Evolutionary conservation across 2,329 filamentous ascomycete species (phyloP).

Genomic region (Metarhizium brunneum): DNA sequence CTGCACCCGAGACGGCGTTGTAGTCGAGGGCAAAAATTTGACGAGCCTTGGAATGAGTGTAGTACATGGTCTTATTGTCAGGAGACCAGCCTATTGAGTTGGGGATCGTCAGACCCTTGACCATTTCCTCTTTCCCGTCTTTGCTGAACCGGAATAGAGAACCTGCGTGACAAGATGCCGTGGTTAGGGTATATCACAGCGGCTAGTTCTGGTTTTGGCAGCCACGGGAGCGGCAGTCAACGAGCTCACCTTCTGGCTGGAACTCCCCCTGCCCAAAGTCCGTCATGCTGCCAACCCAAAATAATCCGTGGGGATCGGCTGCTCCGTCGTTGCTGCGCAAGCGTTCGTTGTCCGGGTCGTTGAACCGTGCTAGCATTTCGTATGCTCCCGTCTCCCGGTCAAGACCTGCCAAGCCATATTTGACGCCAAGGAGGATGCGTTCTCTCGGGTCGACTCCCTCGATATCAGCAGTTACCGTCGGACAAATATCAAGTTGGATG

Average conservation of each 20-base stretch:
- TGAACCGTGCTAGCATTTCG: conserved; percentile 43
- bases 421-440: conserved; percentile 68
- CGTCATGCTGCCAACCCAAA: conserved; percentile 83
- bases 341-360: conserved; percentile 35
- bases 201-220: background rate
- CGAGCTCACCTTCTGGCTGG: conserved; percentile 45
- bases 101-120: conserved; percentile 64
- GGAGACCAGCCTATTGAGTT: conserved; percentile 78
- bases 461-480: conserved; percentile 71
- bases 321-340: conserved; percentile 74
- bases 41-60: conserved; percentile 66
- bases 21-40: conserved; percentile 72
- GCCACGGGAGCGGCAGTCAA: conserved; percentile 3
- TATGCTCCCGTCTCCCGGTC: conserved; percentile 51
- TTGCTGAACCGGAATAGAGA: conserved; percentile 64
- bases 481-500: conserved; percentile 41
- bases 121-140: conserved; percentile 47
- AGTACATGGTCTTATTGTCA: conserved; percentile 66
- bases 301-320: conserved; percentile 69
- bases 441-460: conserved; percentile 50
- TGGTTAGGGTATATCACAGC: background rate
- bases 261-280: conserved; percentile 53
- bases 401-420: conserved; percentile 72
- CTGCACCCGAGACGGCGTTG: conserved; percentile 49
- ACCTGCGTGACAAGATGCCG: conserved; percentile 36